A percentile compares a stretch with the other conserved stretches of the same genome.
Evolutionary conservation across 768 basidiomycete genomes (phyloP).

Genomic region (Suillus cothurnatus): DNA sequence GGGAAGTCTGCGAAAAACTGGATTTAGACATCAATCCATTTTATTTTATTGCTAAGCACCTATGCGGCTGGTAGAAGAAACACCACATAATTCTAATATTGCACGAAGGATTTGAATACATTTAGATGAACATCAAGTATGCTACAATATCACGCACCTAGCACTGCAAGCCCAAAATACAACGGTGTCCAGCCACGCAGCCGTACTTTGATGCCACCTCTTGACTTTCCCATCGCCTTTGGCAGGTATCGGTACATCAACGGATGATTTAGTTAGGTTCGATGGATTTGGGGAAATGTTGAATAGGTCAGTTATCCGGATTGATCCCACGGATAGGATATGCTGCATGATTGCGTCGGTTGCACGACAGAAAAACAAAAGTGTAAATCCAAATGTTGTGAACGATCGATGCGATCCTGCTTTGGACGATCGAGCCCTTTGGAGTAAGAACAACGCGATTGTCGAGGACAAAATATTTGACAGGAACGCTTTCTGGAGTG

Average conservation of each 20-base stretch:
- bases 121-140: neutral
- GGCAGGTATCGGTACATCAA: neutral
- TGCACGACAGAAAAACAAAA: constrained; percentile 70
- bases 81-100: constrained; percentile 82
- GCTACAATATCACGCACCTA: constrained; percentile 46
- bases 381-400: constrained; percentile 67
- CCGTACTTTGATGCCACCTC: constrained; percentile 35
- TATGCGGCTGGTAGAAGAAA: constrained; percentile 76
- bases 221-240: constrained; percentile 27
- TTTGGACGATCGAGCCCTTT: constrained; percentile 41
- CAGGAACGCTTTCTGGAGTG: constrained; percentile 57
- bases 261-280: neutral
- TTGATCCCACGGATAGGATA: constrained; percentile 39
- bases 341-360: constrained; percentile 62
- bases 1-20: constrained; percentile 35
- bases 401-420: constrained; percentile 39
- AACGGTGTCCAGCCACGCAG: constrained; percentile 62
- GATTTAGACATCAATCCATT: constrained; percentile 7
- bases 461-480: constrained; percentile 58
- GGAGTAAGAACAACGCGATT: constrained; percentile 59
- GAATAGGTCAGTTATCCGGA: constrained; percentile 2
- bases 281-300: neutral
- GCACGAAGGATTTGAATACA: neutral
- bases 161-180: constrained; percentile 80
- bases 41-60: constrained; percentile 40